Percentiles rank a stretch among this genome's conserved stretches.
Evolutionary conservation across 192 early-diverging fungal species (phyloP).

Genomic region (Backusella sp.): DNA sequence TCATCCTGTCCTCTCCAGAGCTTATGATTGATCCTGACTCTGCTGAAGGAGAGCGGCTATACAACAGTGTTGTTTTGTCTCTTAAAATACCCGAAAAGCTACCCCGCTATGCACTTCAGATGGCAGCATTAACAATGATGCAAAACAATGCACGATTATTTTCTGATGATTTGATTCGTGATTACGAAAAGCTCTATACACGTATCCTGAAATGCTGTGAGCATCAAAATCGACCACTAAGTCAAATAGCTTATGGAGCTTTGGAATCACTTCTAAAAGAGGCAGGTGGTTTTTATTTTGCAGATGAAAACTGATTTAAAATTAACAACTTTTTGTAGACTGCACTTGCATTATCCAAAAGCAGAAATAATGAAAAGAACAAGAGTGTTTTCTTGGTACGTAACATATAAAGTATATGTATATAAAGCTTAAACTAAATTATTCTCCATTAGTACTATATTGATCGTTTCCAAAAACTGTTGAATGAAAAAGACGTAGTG

Average conservation of each 20-base stretch:
- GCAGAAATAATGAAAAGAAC: background rate
- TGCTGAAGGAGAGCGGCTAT: background rate
- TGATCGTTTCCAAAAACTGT: constrained; percentile 35
- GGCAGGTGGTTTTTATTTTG: constrained; percentile 6
- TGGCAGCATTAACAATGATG: constrained; percentile 41
- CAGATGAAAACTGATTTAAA: background rate
- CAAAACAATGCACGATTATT: constrained; percentile 37
- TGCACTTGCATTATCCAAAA: background rate
- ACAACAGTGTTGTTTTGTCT: constrained; percentile 6
- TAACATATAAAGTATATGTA: background rate
- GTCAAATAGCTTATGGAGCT: constrained; percentile 32
- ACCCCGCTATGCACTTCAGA: background rate
- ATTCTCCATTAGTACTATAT: constrained; percentile 43
- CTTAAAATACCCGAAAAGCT: background rate
- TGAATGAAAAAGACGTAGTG: constrained; percentile 36
- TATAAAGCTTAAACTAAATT: background rate
- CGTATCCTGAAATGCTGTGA: constrained; percentile 30
- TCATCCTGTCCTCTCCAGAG: constrained; percentile 28
- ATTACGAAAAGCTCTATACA: constrained; percentile 31
- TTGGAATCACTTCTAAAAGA: constrained; percentile 40
- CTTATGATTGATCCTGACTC: constrained; percentile 20
- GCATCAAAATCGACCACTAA: constrained; percentile 36
- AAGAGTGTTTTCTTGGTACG: background rate
- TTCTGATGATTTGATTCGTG: constrained; percentile 26
- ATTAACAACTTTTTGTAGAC: background rate